Evolutionary conservation across 2,329 filamentous ascomycete species (phyloP), one percentile per base, ranked within the genome.

Genomic region (Epichloe gansuensis): DNA sequence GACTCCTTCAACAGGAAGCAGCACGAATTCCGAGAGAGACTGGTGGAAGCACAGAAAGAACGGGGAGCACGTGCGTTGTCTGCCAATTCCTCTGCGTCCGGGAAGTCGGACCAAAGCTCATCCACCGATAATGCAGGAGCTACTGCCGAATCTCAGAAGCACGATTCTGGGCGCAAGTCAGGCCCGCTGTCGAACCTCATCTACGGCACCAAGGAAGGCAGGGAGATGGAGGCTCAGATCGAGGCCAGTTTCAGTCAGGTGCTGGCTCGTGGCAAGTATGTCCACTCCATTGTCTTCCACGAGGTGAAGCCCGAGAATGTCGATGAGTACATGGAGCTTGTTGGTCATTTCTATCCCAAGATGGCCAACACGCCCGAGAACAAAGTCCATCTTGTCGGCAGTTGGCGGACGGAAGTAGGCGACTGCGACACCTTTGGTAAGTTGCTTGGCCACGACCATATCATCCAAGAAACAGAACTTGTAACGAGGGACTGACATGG

Each of bases 261-360:
- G 45, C 76, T 98, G 46, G 93, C 93, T 25, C 81, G 93, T 59
- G 93, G 93, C 65, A 98, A 98, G 74, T 98, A 98, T 65, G 91
- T 98, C 52, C 93, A 98, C 71, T 94, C 90, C 46, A 96, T 98
- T 67, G 90, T 95, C 54, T 89, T 95, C 65, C 93, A 98, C 74
- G 82, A 94, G 56, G 93, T 98, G 59, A 90, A 94, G 73, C 90
- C 91, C 56, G 90, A 96, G 63, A 93, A 89, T 72, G 88, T 96
- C 46, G 90, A 96, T 57, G 91, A 97, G 64, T 98, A 98, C 65
- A 84, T 91, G 50, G 78, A 91, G 54, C 76, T 97, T 48, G 88
- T 97, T 13, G 89, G 93, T 55, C 76, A 80, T 39, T 97, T 89
- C 86, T 98, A 98, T 65, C 91, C 93, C 8, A 82, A 81, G 65